phyloP scores from a whole-genome alignment of 2,329 filamentous ascomycete genomes.

The Didymella segeticola region DNA sequence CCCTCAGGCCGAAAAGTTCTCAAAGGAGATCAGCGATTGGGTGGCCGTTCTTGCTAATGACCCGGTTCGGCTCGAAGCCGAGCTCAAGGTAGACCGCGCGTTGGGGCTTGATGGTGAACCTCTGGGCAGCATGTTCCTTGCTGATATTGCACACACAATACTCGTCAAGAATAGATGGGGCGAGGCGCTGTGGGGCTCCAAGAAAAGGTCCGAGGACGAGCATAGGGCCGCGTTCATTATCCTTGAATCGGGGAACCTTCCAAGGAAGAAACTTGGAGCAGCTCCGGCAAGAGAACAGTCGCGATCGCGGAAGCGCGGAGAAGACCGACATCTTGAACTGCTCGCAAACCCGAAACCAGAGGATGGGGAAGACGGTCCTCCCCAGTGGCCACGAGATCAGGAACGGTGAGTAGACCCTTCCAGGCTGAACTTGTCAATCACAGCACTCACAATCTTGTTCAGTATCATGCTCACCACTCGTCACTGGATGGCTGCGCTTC shows the following conservation, averaged over 20 bases:
- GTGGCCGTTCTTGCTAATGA: background rate
- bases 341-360: background rate
- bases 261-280: no score
- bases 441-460: background rate
- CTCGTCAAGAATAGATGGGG: background rate
- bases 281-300: no score
- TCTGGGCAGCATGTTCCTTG: background rate
- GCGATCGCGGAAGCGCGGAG: no score
- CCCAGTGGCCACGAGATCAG: conserved; percentile 1
- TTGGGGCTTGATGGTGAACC: background rate
- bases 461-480: background rate
- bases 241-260: no score
- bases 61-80: background rate
- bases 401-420: background rate
- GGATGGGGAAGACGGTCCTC: background rate
- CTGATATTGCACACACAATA: background rate
- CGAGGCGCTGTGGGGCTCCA: background rate
- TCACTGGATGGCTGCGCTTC: conserved; percentile 1
- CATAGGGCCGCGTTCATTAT: no score
- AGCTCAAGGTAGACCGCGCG: background rate
- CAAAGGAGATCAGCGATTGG: background rate
- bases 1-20: background rate
- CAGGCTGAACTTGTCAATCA: no score
- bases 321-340: no score
- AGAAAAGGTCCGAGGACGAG: background rate